Base-by-base conservation (phyloP, 345 rosid species). In the Bruguiera sexangula region DNA sequence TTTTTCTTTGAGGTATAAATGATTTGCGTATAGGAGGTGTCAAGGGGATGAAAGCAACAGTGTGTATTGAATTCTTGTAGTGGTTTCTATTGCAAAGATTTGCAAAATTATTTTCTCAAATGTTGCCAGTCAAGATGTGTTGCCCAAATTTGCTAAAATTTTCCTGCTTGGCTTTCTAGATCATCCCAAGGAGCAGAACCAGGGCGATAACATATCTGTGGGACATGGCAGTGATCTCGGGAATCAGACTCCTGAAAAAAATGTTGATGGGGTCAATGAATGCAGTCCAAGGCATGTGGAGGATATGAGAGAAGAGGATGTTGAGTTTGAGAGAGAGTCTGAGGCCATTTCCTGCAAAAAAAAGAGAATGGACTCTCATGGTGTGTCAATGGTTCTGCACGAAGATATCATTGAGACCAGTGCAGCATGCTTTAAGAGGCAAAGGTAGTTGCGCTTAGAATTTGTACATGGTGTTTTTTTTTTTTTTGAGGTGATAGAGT, bases 361-460 rank as follows among this genome's bases (percentile, higher is more conserved):
- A 48, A 84, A 82, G 84, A 78, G 85, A 65, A 71, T 74, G 37
- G 37, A 8, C 72, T 60, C 69, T 73, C 89, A 80, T 81, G 69
- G 72, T 50, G 74, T 81, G 71, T 75, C 54, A 34, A 29, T 60
- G 58, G 71, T 21, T 67, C 67, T 75, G 57, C 71, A 69, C 59
- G 65, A 74, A 78, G 77, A 34, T 34, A 34, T 34, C 37, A 7
- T 34, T 34, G 37, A 77, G 76, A 77, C 57, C 59, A 73, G 84
- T 75, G 70, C 57, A 67, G 6, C 66, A 46, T 68, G 84, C 73
- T 69, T 62, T 27, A 84, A 87, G 64, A 80, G 74, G 72, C 76
- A 75, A 79, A 90, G 91, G 96, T 92, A 82, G 62, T 43, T 30
- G n/a, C 39, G 63, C 57, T 16, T 13, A 55, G 31, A 19, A 58